Percentiles rank a stretch among this genome's conserved stretches.
phyloP scores from a whole-genome alignment of 805 yeast genomes.

The Candida montana region DNA sequence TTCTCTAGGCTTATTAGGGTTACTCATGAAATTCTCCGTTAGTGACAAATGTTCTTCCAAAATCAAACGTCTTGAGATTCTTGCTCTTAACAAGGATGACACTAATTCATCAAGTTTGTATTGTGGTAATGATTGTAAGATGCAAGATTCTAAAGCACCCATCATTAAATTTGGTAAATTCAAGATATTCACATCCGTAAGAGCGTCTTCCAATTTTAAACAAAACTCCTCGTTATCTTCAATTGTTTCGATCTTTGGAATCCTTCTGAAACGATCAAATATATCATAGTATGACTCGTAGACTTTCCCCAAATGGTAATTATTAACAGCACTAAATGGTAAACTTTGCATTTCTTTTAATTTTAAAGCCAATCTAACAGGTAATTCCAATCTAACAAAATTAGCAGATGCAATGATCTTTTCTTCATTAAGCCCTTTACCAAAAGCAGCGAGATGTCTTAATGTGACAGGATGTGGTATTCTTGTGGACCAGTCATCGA shows the following conservation, averaged over 20 bases:
- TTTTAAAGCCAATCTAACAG: constrained; percentile 77
- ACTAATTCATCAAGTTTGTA: constrained; percentile 64
- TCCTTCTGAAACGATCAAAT: constrained; percentile 77
- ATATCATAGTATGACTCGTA: constrained; percentile 86
- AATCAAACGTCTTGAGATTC: constrained; percentile 85
- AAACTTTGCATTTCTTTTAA: constrained; percentile 72
- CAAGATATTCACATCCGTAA: constrained; percentile 71
- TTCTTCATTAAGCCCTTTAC: constrained; percentile 67
- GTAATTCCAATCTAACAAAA: constrained; percentile 81
- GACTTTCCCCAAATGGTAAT: constrained; percentile 79
- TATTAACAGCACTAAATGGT: constrained; percentile 80
- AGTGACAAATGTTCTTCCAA: constrained; percentile 88
- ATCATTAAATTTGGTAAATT: constrained; percentile 85
- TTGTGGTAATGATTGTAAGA: constrained; percentile 52
- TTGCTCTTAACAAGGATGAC: constrained; percentile 72
- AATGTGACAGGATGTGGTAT: constrained; percentile 86
- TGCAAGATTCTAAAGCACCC: constrained; percentile 84
- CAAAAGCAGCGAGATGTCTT: constrained; percentile 87
- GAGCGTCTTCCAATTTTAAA: constrained; percentile 50
- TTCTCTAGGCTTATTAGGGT: constrained; percentile 43
- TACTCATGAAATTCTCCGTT: constrained; percentile 53
- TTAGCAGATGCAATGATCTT: constrained; percentile 81
- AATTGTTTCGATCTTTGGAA: constrained; percentile 59
- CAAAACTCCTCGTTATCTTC: constrained; percentile 77
- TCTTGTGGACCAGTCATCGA: constrained; percentile 56